These are phyloP conservation scores for Gaillardinia entomophila DNA, from an alignment of 805 yeast species.

Conservation along the genomic window DNA sequence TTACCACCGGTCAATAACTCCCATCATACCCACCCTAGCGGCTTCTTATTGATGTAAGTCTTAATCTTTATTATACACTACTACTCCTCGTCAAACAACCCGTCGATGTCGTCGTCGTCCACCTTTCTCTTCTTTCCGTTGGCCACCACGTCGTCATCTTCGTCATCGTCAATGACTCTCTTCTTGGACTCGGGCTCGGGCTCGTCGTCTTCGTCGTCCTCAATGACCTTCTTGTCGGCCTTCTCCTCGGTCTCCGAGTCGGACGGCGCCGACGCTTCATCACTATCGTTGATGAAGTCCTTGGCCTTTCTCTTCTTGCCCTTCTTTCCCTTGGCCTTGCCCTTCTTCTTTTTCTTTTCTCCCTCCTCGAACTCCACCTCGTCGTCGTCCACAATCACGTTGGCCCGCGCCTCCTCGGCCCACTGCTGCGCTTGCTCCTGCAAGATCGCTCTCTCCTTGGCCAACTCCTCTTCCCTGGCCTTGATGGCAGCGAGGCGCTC, in stretches of 20 bases:
- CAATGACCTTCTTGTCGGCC: conserved; percentile 1
- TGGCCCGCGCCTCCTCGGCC: conserved; percentile 38
- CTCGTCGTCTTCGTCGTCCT: conserved; percentile 3
- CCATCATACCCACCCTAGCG: too few species aligned
- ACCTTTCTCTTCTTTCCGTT: conserved; percentile 27
- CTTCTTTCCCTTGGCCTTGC: conserved; percentile 12
- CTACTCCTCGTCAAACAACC: conserved; percentile 18
- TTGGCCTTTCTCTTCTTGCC: conserved; percentile 12
- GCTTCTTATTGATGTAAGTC: too few species aligned
- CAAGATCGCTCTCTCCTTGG: conserved; percentile 40
- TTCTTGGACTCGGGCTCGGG: conserved; percentile 9
- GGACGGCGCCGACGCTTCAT: conserved; percentile 15
- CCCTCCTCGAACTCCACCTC: conserved; percentile 25
- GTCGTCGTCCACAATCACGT: conserved; percentile 30
- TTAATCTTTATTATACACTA: too few species aligned
- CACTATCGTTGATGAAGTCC: conserved; percentile 28
- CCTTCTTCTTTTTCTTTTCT: conserved; percentile 14
- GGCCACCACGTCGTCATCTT: conserved; percentile 31
- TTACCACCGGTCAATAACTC: too few species aligned
- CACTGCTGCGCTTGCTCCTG: conserved; percentile 49
- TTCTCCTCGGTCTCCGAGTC: conserved; percentile 10
- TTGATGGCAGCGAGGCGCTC: conserved; percentile 38
- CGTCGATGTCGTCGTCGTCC: conserved; percentile 41
- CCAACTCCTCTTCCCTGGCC: conserved; percentile 39
- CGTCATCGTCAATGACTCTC: conserved; percentile 30